These are phyloP conservation scores for Colletotrichum cuscutae DNA, from an alignment of 2,329 filamentous ascomycete genomes.

Conservation along the genomic window DNA sequence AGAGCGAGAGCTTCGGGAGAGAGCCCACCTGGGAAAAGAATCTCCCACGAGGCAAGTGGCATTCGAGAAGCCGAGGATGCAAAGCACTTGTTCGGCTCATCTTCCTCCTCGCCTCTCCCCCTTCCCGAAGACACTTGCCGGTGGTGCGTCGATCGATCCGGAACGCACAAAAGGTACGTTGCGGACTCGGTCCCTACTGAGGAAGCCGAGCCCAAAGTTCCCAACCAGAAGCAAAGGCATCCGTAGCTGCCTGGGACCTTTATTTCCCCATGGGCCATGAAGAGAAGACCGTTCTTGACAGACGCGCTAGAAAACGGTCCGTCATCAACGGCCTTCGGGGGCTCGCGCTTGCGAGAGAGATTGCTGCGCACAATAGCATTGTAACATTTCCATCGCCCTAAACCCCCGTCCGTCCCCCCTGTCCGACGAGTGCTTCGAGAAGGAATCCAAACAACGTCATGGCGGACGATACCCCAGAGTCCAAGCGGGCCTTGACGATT, in stretches of 20 bases:
- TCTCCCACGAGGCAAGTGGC: background rate
- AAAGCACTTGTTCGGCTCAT: background rate
- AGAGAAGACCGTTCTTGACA: background rate
- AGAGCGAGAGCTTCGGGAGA: background rate
- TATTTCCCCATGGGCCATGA: background rate
- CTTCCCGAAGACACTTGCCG: background rate
- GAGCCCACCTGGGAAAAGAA: background rate
- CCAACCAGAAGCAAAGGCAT: background rate
- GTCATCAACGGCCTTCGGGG: background rate
- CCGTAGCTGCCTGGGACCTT: background rate
- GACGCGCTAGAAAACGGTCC: background rate
- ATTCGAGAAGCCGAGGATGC: background rate
- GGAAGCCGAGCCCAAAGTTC: background rate
- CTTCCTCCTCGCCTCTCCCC: background rate
- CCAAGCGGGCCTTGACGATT: constrained; percentile 13
- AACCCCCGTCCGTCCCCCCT: background rate
- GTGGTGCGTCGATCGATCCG: background rate
- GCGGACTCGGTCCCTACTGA: background rate
- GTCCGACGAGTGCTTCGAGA: background rate
- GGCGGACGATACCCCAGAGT: constrained; percentile 4
- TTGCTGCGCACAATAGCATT: background rate
- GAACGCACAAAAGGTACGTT: background rate
- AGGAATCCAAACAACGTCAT: background rate
- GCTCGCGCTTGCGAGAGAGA: background rate
- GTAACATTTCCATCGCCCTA: background rate